phyloP scores from a whole-genome alignment of 2,329 filamentous ascomycete genomes.

The Neopestalotiopsis sp. region DNA sequence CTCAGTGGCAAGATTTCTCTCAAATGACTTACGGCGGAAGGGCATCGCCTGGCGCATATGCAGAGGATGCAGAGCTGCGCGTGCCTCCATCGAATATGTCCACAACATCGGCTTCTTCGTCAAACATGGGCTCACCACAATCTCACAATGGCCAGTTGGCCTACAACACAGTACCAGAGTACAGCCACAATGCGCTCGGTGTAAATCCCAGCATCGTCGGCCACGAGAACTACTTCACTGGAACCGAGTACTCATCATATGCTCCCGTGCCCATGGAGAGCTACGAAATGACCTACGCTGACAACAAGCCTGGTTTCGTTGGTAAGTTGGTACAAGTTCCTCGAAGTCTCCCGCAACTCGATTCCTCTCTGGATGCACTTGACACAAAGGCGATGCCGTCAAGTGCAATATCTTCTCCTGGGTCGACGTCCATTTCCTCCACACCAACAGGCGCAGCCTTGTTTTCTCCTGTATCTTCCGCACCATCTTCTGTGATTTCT shows the following conservation, averaged over 20 bases:
- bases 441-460: constrained; percentile 35
- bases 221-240: constrained; percentile 57
- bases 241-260: constrained; percentile 61
- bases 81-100: constrained; percentile 63
- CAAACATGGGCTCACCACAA: constrained; percentile 70
- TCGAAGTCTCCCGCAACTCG: constrained; percentile 30
- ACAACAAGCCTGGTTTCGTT: constrained; percentile 57
- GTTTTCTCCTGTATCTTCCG: constrained; percentile 30
- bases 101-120: constrained; percentile 68
- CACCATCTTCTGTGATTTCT: constrained; percentile 38
- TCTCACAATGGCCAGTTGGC: constrained; percentile 64
- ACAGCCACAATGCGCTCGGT: constrained; percentile 58
- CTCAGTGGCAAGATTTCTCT: constrained; percentile 50
- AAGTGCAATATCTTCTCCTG: constrained; percentile 28
- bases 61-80: constrained; percentile 55
- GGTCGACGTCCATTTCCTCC: constrained; percentile 33
- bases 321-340: constrained; percentile 56
- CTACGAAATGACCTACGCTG: constrained; percentile 50
- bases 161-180: constrained; percentile 56
- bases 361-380: constrained; percentile 26
- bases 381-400: constrained; percentile 32
- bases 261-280: constrained; percentile 52
- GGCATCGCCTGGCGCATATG: constrained; percentile 53
- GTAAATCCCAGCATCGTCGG: constrained; percentile 69
- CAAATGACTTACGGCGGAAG: constrained; percentile 51